A percentile compares a stretch with the other conserved stretches of the same genome.
phyloP scores from a whole-genome alignment of 2,329 filamentous ascomycete species.

The Davidsoniella neocaledoniae region DNA sequence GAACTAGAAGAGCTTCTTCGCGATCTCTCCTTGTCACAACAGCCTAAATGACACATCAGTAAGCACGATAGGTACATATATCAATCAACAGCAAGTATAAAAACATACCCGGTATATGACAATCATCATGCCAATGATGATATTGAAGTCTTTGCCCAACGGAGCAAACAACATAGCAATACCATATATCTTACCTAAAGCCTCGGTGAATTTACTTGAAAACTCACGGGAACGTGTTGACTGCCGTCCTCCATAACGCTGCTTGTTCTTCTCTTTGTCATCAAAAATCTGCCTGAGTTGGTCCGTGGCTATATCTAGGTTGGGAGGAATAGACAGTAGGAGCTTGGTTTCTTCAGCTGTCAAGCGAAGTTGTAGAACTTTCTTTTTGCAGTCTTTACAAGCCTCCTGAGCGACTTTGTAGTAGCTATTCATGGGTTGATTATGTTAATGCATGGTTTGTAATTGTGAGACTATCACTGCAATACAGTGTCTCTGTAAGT shows the following conservation, averaged over 20 bases:
- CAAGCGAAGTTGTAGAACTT: conserved; percentile 5
- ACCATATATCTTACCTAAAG: background rate
- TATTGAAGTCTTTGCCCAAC: conserved; percentile 3
- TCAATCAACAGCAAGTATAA: background rate
- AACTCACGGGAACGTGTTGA: background rate
- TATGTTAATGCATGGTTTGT: background rate
- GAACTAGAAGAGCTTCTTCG: conserved; percentile 5
- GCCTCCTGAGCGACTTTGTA: conserved; percentile 7
- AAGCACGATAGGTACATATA: background rate
- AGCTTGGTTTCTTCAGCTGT: conserved; percentile 3
- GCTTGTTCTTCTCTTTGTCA: conserved; percentile 1
- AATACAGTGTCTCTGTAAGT: too few species aligned
- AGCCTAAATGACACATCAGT: background rate
- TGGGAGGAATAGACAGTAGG: background rate
- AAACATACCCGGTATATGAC: conserved; percentile 5
- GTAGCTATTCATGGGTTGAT: background rate
- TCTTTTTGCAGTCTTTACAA: conserved; percentile 8
- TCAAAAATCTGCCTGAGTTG: background rate
- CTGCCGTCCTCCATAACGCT: conserved; percentile 1
- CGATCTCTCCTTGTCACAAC: conserved; percentile 6
- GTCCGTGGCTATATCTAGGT: background rate
- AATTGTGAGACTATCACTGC: background rate
- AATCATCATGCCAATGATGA: conserved; percentile 9
- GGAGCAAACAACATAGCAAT: background rate
- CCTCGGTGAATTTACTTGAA: background rate